Percentiles rank a stretch among this genome's conserved stretches.
phyloP scores from a whole-genome alignment of 805 yeast genomes.

The Candida tibetensis region DNA sequence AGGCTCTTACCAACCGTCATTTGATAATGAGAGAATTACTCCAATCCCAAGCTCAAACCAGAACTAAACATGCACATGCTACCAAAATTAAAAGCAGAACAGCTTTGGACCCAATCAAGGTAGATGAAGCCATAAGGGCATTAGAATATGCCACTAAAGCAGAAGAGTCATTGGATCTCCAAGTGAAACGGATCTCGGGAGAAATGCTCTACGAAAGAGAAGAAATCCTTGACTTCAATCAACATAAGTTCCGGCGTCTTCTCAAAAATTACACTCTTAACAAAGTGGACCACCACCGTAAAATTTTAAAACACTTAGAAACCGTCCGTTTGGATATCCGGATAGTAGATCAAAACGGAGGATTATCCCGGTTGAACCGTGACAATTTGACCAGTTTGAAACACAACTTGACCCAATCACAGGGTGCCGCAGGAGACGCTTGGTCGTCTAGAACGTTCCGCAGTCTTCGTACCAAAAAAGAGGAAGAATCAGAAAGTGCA shows the following conservation, averaged over 20 bases:
- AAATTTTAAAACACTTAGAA: slow-evolving; percentile 71
- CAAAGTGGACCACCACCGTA: slow-evolving; percentile 83
- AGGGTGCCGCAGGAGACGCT: slow-evolving; percentile 40
- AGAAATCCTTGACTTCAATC: slow-evolving; percentile 58
- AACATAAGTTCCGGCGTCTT: slow-evolving; percentile 48
- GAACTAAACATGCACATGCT: slow-evolving; percentile 67
- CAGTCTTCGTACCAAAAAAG: slow-evolving; percentile 30
- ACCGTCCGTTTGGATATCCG: slow-evolving; percentile 69
- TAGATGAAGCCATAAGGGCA: slow-evolving; percentile 82
- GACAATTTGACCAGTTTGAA: slow-evolving; percentile 52
- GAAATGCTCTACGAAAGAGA: slow-evolving; percentile 77
- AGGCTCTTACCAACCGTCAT: slow-evolving; percentile 89
- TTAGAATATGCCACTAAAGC: slow-evolving; percentile 73
- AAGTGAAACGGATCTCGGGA: slow-evolving; percentile 76
- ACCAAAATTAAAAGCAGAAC: slow-evolving; percentile 67
- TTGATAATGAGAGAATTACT: slow-evolving; percentile 83
- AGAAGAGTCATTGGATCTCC: slow-evolving; percentile 74
- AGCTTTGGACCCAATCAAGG: slow-evolving; percentile 79
- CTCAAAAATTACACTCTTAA: slow-evolving; percentile 62
- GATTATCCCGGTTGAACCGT: slow-evolving; percentile 79
- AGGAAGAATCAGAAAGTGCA: slow-evolving; percentile 15
- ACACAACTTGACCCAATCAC: slow-evolving; percentile 43
- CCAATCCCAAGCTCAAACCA: slow-evolving; percentile 74
- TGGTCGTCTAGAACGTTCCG: slow-evolving; percentile 44
- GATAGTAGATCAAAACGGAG: slow-evolving; percentile 72